These are phyloP conservation scores for Chamaecyparis obtusa DNA, from an alignment of 75 land plant genomes.

Conservation along the genomic window DNA sequence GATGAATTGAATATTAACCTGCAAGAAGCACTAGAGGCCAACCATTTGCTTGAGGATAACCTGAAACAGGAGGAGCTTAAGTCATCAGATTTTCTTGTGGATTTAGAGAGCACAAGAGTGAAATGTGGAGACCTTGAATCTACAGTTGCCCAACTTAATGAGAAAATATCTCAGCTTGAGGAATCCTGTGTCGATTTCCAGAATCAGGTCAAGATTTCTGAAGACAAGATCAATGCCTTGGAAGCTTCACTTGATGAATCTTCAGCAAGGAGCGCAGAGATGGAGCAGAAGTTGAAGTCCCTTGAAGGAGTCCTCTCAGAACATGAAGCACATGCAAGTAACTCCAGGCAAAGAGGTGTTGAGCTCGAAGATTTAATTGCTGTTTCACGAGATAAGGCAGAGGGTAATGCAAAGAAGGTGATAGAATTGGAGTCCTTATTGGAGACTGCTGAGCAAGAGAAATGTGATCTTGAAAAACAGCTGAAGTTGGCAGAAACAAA, in stretches of 20 bases:
- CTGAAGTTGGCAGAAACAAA: conserved; percentile 32
- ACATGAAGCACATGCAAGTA: conserved; percentile 37
- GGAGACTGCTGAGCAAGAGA: conserved; percentile 35
- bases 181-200: conserved; percentile 26
- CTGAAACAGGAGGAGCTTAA: conserved; percentile 25
- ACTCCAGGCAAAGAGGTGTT: conserved; percentile 37
- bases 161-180: conserved; percentile 30
- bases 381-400: conserved; percentile 37
- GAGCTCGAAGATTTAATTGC: conserved; percentile 52
- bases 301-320: conserved; percentile 34
- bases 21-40: conserved; percentile 25
- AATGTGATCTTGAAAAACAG: conserved; percentile 54
- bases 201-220: conserved; percentile 24
- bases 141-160: conserved; percentile 27
- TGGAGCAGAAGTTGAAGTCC: conserved; percentile 41
- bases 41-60: conserved; percentile 11
- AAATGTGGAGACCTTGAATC: conserved; percentile 43
- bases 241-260: conserved; percentile 25
- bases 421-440: conserved; percentile 42
- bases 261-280: conserved; percentile 21
- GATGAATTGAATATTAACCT: conserved; percentile 42
- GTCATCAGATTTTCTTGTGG: conserved; percentile 17
- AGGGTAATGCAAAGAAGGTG: conserved; percentile 35
- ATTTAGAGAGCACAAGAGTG: conserved; percentile 17
- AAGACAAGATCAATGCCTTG: conserved; percentile 30